Percentiles rank a stretch among this genome's conserved stretches.
These are phyloP conservation scores for Aspergillus novoparasiticus DNA, from an alignment of 2,329 filamentous ascomycete genomes.

Conservation along the genomic window DNA sequence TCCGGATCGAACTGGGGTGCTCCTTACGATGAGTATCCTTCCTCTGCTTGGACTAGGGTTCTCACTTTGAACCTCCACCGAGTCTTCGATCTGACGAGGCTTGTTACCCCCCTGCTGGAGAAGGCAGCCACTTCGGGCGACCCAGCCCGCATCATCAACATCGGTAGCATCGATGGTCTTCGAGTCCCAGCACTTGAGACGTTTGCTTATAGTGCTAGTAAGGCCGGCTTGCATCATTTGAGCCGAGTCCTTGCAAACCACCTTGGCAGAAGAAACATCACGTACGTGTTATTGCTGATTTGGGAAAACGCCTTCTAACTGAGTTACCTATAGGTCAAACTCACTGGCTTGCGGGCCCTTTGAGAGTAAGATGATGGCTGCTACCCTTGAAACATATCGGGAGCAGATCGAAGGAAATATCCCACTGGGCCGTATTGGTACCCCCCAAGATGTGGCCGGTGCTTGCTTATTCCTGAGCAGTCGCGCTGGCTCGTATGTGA, in stretches of 20 bases:
- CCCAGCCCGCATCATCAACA: conserved; percentile 55
- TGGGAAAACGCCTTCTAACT: neutral
- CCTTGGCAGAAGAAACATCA: conserved; percentile 55
- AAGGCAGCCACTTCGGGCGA: conserved; percentile 48
- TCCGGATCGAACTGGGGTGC: conserved; percentile 59
- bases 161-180: conserved; percentile 58
- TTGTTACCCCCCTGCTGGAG: conserved; percentile 50
- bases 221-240: conserved; percentile 57
- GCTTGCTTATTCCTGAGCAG: conserved; percentile 71
- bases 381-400: conserved; percentile 53
- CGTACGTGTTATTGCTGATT: conserved; percentile 42
- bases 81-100: conserved; percentile 52
- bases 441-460: conserved; percentile 69
- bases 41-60: conserved; percentile 60
- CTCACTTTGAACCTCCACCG: conserved; percentile 58
- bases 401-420: conserved; percentile 57
- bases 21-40: conserved; percentile 60
- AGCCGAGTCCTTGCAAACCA: conserved; percentile 55
- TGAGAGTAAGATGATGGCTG: conserved; percentile 58
- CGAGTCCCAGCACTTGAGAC: conserved; percentile 55
- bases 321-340: conserved; percentile 55
- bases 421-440: conserved; percentile 68
- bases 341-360: conserved; percentile 71
- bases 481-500: conserved; percentile 66
- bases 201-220: conserved; percentile 56